Evolutionary conservation across 352 stramenopile genomes (phyloP).

Genomic region (Pythium rishiriense): DNA sequence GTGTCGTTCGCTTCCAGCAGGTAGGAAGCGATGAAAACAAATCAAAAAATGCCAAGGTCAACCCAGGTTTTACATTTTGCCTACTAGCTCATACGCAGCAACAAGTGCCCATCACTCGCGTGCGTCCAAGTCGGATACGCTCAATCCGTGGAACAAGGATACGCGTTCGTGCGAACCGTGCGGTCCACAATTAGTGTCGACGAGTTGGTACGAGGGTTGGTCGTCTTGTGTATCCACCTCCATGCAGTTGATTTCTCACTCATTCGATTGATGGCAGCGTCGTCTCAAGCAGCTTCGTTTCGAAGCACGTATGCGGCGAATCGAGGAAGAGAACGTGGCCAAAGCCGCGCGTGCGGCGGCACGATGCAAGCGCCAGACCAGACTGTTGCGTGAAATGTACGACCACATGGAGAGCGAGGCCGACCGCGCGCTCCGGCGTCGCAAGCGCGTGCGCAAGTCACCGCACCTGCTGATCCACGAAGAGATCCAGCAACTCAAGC

Average conservation of each 20-base stretch:
- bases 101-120: slow-evolving; percentile 49
- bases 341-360: slow-evolving; percentile 35
- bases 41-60: too few species aligned
- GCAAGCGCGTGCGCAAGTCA: slow-evolving; percentile 57
- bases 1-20: slow-evolving; percentile 49
- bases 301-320: slow-evolving; percentile 31
- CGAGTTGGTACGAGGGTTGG: slow-evolving; percentile 40
- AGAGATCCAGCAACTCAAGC: slow-evolving; percentile 51
- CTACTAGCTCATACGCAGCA: slow-evolving; percentile 45
- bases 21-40: slow-evolving; percentile 14
- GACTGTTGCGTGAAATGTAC: slow-evolving; percentile 45
- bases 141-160: slow-evolving; percentile 40
- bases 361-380: slow-evolving; percentile 43
- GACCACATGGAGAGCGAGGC: slow-evolving; percentile 57
- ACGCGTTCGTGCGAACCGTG: slow-evolving; percentile 39
- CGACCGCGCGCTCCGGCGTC: slow-evolving; percentile 47
- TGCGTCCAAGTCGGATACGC: slow-evolving; percentile 52
- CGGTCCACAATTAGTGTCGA: slow-evolving; percentile 47
- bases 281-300: slow-evolving; percentile 47
- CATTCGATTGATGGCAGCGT: slow-evolving; percentile 16
- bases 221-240: too few species aligned
- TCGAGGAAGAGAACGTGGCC: slow-evolving; percentile 34
- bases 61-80: too few species aligned
- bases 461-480: slow-evolving; percentile 62
- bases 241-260: neutral